Percentiles rank a stretch among this genome's conserved stretches.
phyloP scores from a whole-genome alignment of 2,329 filamentous ascomycete genomes.

The Acrodontium crateriforme region DNA sequence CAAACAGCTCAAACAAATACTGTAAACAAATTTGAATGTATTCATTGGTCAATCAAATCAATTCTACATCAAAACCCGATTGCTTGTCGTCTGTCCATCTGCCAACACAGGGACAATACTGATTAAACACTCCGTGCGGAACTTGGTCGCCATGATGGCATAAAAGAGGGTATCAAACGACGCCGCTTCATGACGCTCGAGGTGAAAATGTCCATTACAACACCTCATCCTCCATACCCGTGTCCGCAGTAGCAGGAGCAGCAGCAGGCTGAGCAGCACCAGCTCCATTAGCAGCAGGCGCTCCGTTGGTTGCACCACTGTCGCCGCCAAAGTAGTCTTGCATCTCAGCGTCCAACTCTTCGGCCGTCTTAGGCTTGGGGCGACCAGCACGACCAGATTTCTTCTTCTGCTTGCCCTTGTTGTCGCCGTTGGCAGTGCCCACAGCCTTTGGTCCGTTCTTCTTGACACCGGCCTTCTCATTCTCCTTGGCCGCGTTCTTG shows the following conservation, averaged over 20 bases:
- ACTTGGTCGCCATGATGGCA: no score
- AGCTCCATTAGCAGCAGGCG: slow-evolving; percentile 26
- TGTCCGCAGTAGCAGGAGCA: slow-evolving; percentile 36
- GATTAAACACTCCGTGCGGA: no score
- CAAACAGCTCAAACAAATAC: no score
- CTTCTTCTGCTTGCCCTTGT: slow-evolving; percentile 37
- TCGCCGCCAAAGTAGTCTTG: slow-evolving; percentile 69
- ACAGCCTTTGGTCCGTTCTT: slow-evolving; percentile 49
- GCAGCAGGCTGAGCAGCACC: slow-evolving; percentile 32
- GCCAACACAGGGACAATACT: no score
- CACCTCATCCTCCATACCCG: slow-evolving; percentile 42
- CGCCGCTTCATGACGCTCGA: no score
- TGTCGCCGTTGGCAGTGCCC: slow-evolving; percentile 32
- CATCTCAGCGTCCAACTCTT: slow-evolving; percentile 97
- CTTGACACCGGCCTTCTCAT: slow-evolving; percentile 34
- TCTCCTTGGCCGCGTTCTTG: slow-evolving; percentile 20
- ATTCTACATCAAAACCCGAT: no score
- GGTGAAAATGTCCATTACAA: slow-evolving; percentile 28
- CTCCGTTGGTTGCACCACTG: no score
- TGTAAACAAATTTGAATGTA: no score
- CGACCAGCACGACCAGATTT: slow-evolving; percentile 48
- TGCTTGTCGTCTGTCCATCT: no score
- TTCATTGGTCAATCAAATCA: no score
- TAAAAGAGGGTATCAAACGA: no score
- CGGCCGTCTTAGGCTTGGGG: slow-evolving; percentile 73